Conservation (phyloP, 192 early-diverging fungal species). For the Thoreauomyces humboldtii region DNA sequence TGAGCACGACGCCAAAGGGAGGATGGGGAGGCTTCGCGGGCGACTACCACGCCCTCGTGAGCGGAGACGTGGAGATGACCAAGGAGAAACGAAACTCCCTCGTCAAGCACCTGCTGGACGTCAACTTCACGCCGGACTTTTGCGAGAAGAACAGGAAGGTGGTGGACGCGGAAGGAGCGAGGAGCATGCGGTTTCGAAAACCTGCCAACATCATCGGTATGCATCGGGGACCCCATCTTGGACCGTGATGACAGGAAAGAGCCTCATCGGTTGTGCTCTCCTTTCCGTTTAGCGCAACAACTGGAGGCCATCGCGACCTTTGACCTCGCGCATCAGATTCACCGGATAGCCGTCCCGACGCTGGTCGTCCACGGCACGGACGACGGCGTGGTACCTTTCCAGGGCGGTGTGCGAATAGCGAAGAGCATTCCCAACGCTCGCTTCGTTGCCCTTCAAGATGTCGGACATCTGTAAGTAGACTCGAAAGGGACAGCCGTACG, state of each 20-base stretch:
- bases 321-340: slow-evolving; percentile 15
- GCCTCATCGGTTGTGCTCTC: too few species aligned
- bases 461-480: slow-evolving; percentile 22
- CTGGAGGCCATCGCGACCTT: slow-evolving; percentile 8
- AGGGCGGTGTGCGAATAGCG: not conserved
- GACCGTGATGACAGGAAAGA: too few species aligned
- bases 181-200: not conserved
- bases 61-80: not conserved
- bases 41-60: not conserved
- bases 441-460: not conserved
- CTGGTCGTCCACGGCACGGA: slow-evolving; percentile 19
- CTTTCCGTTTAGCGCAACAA: not conserved
- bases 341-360: slow-evolving; percentile 4
- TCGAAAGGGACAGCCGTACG: not conserved
- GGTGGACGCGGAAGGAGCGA: not conserved
- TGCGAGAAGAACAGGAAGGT: not conserved
- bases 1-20: not conserved
- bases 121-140: slow-evolving; percentile 3
- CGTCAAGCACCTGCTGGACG: not conserved
- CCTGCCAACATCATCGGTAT: not conserved
- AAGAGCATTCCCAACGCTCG: not conserved
- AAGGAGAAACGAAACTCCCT: not conserved
- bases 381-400: slow-evolving; percentile 6
- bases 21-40: not conserved
- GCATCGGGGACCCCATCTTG: too few species aligned